phyloP scores from a whole-genome alignment of 345 rosid species.

The Crucihimalaya himalaica region DNA sequence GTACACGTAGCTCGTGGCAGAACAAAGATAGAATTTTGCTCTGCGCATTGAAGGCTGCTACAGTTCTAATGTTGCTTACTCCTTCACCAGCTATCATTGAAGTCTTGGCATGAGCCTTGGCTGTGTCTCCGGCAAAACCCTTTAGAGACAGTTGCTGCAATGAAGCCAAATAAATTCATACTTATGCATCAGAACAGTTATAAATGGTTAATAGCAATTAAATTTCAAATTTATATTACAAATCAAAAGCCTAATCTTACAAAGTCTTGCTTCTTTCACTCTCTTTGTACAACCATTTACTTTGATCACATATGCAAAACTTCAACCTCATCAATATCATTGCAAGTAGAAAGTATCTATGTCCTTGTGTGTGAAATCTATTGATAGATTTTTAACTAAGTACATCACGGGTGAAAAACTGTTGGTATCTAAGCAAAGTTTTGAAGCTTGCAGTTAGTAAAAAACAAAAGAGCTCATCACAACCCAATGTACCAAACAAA shows the following conservation, averaged over 20 bases:
- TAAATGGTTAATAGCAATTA: neutral
- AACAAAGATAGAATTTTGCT: conserved; percentile 82
- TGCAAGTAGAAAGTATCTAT: conserved; percentile 14
- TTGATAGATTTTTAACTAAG: conserved; percentile 19
- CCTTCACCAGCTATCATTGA: conserved; percentile 99
- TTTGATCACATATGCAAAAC: conserved; percentile 15
- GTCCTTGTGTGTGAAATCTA: conserved; percentile 22
- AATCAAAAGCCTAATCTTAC: neutral
- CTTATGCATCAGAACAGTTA: conserved; percentile 15
- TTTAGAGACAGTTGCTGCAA: conserved; percentile 93
- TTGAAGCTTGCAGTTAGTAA: conserved; percentile 37
- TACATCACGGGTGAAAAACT: conserved; percentile 52
- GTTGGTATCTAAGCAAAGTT: conserved; percentile 39
- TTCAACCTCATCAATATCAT: neutral
- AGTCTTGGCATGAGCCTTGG: conserved; percentile 98
- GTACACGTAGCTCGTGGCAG: conserved; percentile 76
- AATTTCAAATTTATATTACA: neutral
- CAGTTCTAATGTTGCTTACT: conserved; percentile 96
- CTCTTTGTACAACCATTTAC: neutral
- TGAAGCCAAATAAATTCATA: conserved; percentile 27
- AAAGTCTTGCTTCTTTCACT: neutral
- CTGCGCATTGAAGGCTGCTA: conserved; percentile 98
- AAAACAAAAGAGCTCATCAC: conserved; percentile 4
- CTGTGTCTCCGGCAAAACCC: conserved; percentile 99
- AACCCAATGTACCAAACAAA: conserved; percentile 37